Evolutionary conservation across 768 basidiomycete species (phyloP).

Genomic region (Xerocomus potaroensis): DNA sequence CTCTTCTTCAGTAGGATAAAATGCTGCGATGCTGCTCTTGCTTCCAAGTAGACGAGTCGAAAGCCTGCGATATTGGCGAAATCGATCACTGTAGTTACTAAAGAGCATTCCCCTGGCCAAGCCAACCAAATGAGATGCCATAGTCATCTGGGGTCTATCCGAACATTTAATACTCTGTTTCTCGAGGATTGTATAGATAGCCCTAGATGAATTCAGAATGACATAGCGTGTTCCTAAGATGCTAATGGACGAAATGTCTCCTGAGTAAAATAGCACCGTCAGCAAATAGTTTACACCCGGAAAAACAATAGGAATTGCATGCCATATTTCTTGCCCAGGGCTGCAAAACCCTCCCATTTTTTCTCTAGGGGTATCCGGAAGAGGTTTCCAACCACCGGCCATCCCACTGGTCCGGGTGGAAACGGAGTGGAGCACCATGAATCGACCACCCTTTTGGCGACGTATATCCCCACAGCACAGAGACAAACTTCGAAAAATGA

Average conservation of each 20-base stretch:
- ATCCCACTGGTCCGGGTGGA: conserved; percentile 22
- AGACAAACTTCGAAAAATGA: conserved; percentile 6
- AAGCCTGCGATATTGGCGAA: conserved; percentile 14
- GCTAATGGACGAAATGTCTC: conserved; percentile 14
- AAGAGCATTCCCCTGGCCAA: conserved; percentile 5
- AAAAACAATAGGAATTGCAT: conserved; percentile 7
- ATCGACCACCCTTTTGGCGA: not conserved
- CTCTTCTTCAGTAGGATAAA: conserved; percentile 15
- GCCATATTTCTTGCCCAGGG: conserved; percentile 54
- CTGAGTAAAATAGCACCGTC: conserved; percentile 14
- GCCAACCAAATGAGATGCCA: conserved; percentile 22
- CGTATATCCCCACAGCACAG: conserved; percentile 16
- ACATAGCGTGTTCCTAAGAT: conserved; percentile 46
- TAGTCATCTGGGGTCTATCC: conserved; percentile 13
- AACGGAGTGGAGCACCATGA: not conserved
- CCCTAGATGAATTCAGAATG: conserved; percentile 45
- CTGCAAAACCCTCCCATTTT: conserved; percentile 50
- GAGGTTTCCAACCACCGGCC: conserved; percentile 49
- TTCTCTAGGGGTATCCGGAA: conserved; percentile 48
- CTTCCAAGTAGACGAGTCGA: conserved; percentile 8
- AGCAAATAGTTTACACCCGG: not conserved
- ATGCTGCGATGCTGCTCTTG: conserved; percentile 4
- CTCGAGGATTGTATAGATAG: conserved; percentile 46
- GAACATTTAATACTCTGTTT: conserved; percentile 54
- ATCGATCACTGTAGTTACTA: conserved; percentile 2